Percentiles rank a stretch among this genome's conserved stretches.
These are phyloP conservation scores for Boletellus sp. DNA, from an alignment of 1,284 basidiomycete species.

Conservation along the genomic window DNA sequence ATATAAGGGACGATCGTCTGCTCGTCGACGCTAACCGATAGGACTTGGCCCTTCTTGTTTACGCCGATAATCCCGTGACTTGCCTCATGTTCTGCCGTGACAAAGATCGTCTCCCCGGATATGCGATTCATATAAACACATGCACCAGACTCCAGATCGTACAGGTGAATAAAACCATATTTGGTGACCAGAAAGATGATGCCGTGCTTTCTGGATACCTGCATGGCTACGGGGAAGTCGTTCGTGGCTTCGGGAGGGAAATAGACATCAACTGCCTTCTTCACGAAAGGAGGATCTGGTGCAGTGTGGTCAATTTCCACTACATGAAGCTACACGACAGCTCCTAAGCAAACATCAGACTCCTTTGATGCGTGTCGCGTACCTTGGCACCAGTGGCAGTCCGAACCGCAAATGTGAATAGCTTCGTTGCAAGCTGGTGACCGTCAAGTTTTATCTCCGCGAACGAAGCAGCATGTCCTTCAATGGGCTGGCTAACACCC, in stretches of 20 bases:
- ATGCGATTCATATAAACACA: constrained; percentile 99
- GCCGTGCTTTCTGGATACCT: constrained; percentile 95
- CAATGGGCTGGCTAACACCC: constrained; percentile 97
- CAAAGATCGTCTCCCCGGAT: constrained; percentile 98
- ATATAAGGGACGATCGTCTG: constrained; percentile 96
- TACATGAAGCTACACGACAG: constrained; percentile 76
- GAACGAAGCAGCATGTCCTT: constrained; percentile 97
- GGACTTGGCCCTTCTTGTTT: constrained; percentile 98
- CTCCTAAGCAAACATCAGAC: constrained; percentile 15
- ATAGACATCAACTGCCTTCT: constrained; percentile 99
- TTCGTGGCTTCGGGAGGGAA: constrained; percentile 98
- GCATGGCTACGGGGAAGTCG: constrained; percentile 99
- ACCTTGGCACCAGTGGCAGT: constrained; percentile 97
- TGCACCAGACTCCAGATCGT: constrained; percentile 97
- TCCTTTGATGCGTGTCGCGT: constrained; percentile 24
- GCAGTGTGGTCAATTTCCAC: constrained; percentile 97
- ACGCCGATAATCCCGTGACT: constrained; percentile 97
- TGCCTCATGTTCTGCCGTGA: constrained; percentile 94
- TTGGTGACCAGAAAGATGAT: constrained; percentile 98
- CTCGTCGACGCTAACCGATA: constrained; percentile 97
- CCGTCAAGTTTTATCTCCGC: constrained; percentile 90
- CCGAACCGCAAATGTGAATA: constrained; percentile 95
- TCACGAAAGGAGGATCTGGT: constrained; percentile 93
- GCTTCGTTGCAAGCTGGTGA: constrained; percentile 77
- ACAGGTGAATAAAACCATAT: constrained; percentile 99